Percentiles rank a stretch among this genome's conserved stretches.
Conservation (phyloP, 768 basidiomycete species). For the Leccinum ochraceum region DNA sequence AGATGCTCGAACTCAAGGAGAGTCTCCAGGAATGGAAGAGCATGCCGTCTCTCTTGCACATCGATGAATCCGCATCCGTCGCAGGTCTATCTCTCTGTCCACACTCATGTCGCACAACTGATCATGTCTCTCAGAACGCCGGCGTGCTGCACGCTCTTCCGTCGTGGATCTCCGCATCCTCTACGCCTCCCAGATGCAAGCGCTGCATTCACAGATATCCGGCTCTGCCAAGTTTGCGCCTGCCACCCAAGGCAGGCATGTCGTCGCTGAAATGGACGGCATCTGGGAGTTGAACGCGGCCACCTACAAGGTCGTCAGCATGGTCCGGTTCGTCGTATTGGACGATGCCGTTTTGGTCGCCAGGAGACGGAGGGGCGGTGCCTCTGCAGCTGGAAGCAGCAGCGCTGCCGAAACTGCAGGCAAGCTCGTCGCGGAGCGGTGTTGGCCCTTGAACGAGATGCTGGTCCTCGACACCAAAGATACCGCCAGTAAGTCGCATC, state of each 20-base stretch:
- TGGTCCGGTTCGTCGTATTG: conserved; percentile 86
- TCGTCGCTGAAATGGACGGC: conserved; percentile 82
- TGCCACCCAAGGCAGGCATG: conserved; percentile 86
- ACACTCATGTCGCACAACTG: conserved; percentile 25
- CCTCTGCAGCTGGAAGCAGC: conserved; percentile 62
- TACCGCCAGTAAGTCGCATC: conserved; percentile 68
- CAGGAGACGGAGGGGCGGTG: conserved; percentile 61
- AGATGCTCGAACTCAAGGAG: conserved; percentile 96
- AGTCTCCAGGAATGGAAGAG: conserved; percentile 93
- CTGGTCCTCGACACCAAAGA: conserved; percentile 96
- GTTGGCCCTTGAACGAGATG: conserved; percentile 94
- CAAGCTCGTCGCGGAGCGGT: conserved; percentile 88
- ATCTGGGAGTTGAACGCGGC: conserved; percentile 88
- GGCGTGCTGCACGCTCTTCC: conserved; percentile 78
- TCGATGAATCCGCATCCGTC: conserved; percentile 75
- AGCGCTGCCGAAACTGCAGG: conserved; percentile 57
- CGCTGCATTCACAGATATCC: conserved; percentile 85
- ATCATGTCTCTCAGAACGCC: conserved; percentile 40
- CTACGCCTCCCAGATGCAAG: conserved; percentile 94
- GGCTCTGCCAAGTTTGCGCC: conserved; percentile 96
- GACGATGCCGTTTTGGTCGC: conserved; percentile 93
- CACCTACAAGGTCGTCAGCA: conserved; percentile 89
- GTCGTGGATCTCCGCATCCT: conserved; percentile 93
- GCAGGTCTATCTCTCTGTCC: conserved; percentile 40
- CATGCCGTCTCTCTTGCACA: conserved; percentile 90